These are phyloP conservation scores for Torrubiellomyces zombiae DNA, from an alignment of 2,329 filamentous ascomycete genomes.

Conservation along the genomic window DNA sequence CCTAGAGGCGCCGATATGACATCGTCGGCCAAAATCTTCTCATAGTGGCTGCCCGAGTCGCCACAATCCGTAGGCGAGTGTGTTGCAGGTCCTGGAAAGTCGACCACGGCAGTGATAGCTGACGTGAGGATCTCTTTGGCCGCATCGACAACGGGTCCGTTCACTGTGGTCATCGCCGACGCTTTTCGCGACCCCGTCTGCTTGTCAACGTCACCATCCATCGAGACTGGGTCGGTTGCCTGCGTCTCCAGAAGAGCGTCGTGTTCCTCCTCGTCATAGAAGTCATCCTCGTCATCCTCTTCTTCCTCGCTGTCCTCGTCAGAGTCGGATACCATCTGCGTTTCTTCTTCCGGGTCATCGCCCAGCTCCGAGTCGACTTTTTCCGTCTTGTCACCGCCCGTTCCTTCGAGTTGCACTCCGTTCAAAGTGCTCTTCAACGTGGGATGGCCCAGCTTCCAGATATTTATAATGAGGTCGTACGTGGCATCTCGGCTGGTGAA, in stretches of 20 bases:
- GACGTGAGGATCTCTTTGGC: slow-evolving; percentile 28
- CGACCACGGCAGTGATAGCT: slow-evolving; percentile 28
- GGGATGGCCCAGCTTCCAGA: slow-evolving; percentile 95
- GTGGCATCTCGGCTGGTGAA: slow-evolving; percentile 89
- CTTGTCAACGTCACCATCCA: slow-evolving; percentile 43
- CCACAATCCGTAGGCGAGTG: slow-evolving; percentile 77
- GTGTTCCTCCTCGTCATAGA: slow-evolving; percentile 67
- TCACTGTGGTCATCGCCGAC: slow-evolving; percentile 35
- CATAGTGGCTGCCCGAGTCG: slow-evolving; percentile 64
- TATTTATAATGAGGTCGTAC: slow-evolving; percentile 91
- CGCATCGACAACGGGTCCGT: slow-evolving; percentile 31
- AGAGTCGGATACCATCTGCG: slow-evolving; percentile 37
- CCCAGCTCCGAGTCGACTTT: slow-evolving; percentile 47
- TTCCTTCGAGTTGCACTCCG: slow-evolving; percentile 66
- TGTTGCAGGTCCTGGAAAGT: slow-evolving; percentile 71
- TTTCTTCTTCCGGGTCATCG: slow-evolving; percentile 16
- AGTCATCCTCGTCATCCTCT: slow-evolving; percentile 48
- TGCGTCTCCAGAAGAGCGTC: slow-evolving; percentile 53
- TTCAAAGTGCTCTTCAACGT: slow-evolving; percentile 82
- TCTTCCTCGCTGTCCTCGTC: slow-evolving; percentile 53
- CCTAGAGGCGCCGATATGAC: slow-evolving; percentile 74
- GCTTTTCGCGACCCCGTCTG: slow-evolving; percentile 53
- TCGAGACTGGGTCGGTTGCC: slow-evolving; percentile 19
- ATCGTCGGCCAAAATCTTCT: slow-evolving; percentile 74
- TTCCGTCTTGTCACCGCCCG: slow-evolving; percentile 79